Evolutionary conservation across 495 filamentous ascomycete species (phyloP), one percentile per base, ranked within the genome.

Genomic region (Neohortaea acidophila): DNA sequence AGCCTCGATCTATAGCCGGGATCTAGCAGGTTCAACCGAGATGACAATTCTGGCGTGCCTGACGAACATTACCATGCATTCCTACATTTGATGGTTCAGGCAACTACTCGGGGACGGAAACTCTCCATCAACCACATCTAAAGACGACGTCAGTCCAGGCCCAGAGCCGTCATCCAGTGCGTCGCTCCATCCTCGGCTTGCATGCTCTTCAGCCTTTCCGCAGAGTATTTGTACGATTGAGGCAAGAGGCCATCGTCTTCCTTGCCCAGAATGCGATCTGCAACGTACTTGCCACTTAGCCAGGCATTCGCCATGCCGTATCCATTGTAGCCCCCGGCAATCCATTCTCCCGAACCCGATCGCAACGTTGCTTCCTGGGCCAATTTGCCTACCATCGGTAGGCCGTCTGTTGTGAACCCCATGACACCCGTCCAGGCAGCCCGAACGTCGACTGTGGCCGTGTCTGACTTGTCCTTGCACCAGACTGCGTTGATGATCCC

Each of bases 321-420:
- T 14, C 40, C 40, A 30, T 43, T 43, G 32, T 36, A 43, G 13
- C 40, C 40, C 2, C 32, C 40, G 1, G 32, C 30, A 11, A 43
- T 29, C 40, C 40, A 43, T 22, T 43, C 40, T 2, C 40, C 40
- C 11, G n/a, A 6, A 3, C 31, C 40, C 13, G 6, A 5, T n/a
- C 40, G 17, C 4, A 45, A 48, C 0, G 63, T 58, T 11, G 62
- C 27, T 15, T 36, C 26, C 27, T 48, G 37, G 4, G 56, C 47
- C 0, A 70, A 45, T 8, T 38, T 38, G 6, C 68, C 68, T n/a
- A 71, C 61, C 28, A 64, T 59, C 9, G 68, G 67, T 0, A 68
- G 41, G 7, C 37, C 35, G 45, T 71, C 68, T 0, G 53, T 56
- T 2, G 65, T 65, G 26, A 59, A 55, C 0, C 62, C 62, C 52